Evolutionary conservation across 257 asterid genomes (phyloP), one percentile per base, ranked within the genome.

Genomic region (Linaria vulgaris): DNA sequence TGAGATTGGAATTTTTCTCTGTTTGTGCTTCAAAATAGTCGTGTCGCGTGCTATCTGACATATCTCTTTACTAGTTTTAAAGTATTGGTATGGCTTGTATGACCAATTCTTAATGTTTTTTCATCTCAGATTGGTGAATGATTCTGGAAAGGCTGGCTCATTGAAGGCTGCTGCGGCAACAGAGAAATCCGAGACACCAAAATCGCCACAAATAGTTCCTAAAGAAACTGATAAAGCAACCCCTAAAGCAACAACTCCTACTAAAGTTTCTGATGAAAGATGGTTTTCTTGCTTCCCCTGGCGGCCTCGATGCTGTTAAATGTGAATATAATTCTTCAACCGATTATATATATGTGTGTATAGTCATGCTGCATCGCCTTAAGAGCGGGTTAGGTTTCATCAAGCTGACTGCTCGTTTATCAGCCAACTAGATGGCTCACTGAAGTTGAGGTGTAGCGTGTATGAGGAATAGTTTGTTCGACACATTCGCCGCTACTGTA

Each of bases 51-150:
- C n/a, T n/a, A n/a, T n/a, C n/a, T n/a, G n/a, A n/a, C n/a, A n/a
- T n/a, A n/a, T n/a, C n/a, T n/a, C n/a, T n/a, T n/a, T n/a, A 27
- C 34, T 27, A 30, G 6, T 34, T 1, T 60, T 46, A 13, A 22
- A 49, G 30, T 15, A 20, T 16, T 31, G 3, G 11, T 13, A 61
- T 9, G 20, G 15, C 44, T 56, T 9, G 54, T 20, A 27, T 39
- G 19, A 12, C 47, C 4, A 15, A 37, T 12, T 50, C 13, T 16
- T 44, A 27, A 51, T 23, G 54, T 66, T 44, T 41, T 45, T 76
- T 58, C 47, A 51, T 73, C 48, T 41, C 80, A 83, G 90, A 60
- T 72, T 83, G 65, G 81, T 64, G 49, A 64, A 54, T n/a, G 78
- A 67, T 4, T 71, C 77, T 15, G 74, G 66, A 17, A 82, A 71